Evolutionary conservation across 345 rosid genomes (phyloP).

Genomic region (Salix purpurea): DNA sequence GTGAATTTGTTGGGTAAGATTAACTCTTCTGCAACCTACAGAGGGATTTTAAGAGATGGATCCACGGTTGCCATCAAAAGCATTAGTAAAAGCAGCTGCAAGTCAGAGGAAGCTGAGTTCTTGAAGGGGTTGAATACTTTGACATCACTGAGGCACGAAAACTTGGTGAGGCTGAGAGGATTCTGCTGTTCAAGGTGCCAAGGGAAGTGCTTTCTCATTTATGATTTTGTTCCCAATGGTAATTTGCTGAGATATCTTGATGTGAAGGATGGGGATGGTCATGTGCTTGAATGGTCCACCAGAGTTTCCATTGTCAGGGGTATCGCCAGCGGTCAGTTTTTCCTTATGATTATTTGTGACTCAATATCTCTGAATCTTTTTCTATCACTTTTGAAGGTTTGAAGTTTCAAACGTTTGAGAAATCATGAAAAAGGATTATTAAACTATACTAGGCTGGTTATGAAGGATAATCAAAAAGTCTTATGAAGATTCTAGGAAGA

Average conservation of each 20-base stretch:
- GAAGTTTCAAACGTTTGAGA: neutral
- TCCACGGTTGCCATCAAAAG: slow-evolving; percentile 71
- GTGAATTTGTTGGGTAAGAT: slow-evolving; percentile 70
- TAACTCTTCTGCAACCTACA: slow-evolving; percentile 62
- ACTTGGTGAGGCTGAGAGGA: slow-evolving; percentile 73
- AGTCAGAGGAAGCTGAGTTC: slow-evolving; percentile 73
- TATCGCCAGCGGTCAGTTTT: slow-evolving; percentile 71
- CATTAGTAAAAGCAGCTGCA: slow-evolving; percentile 81
- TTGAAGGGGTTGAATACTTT: slow-evolving; percentile 69
- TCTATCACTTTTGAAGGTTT: neutral
- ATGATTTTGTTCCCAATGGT: slow-evolving; percentile 78
- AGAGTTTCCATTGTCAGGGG: slow-evolving; percentile 75
- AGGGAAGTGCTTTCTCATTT: slow-evolving; percentile 85
- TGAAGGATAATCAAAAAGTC: neutral
- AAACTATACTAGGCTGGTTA: neutral
- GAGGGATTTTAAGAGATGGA: slow-evolving; percentile 79
- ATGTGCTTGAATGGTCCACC: slow-evolving; percentile 83
- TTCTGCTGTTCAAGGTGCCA: slow-evolving; percentile 91
- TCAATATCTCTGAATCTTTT: neutral
- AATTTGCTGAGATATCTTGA: slow-evolving; percentile 74
- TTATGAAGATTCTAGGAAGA: neutral
- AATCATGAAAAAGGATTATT: neutral
- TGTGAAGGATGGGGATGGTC: slow-evolving; percentile 45
- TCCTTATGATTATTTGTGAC: neutral
- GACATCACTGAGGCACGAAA: slow-evolving; percentile 71